Evolutionary conservation across 1,139 yeast species (phyloP), one percentile per base, ranked within the genome.

Genomic region (Taphrina confusa): DNA sequence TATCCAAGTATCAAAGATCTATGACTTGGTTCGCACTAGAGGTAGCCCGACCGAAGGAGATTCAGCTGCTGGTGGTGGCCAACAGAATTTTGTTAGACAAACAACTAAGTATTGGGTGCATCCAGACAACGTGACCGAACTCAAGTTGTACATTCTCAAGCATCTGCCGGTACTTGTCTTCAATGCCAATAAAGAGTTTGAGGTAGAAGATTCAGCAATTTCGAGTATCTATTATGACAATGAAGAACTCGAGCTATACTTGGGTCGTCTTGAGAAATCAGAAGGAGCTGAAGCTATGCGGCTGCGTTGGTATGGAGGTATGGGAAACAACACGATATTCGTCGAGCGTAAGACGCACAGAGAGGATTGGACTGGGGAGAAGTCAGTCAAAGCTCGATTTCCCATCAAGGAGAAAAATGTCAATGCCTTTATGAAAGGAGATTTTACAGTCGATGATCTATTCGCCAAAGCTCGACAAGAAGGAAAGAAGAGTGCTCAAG

Each of bases 341-440:
- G 96, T 92, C 36, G 98, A 92, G 75, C 83, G 98, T 74, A 92
- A 92, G 74, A 92, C 98, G 12, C 98, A 92, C 72, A 82, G 98
- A 74, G 98, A 92, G 74, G 98, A 92, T 75, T 92, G 98, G 98
- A 92, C 98, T 1, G 98, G 98, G 69, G 98, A 92, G 74, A 91
- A 91, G 75, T 88, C 96, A 9, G 98, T 92, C 66, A 92, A 92
- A 76, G 97, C 97, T 2, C 82, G 98, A 72, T 92, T 92, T 75
- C 84, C 91, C 11, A 77, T 92, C 68, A 92, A 91, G 73, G 98
- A 92, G 72, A 88, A 87, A 73, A 82, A 89, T 69, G 92, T 91
- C 59, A 92, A 92, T 72, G 82, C 83, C 56, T 92, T 88, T 72
- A 74, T 91, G 75, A 76, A 76, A 56, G 98, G 98, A 67, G 83